Conservation (phyloP, 352 stramenopile species). For the Phytopythium litorale region DNA sequence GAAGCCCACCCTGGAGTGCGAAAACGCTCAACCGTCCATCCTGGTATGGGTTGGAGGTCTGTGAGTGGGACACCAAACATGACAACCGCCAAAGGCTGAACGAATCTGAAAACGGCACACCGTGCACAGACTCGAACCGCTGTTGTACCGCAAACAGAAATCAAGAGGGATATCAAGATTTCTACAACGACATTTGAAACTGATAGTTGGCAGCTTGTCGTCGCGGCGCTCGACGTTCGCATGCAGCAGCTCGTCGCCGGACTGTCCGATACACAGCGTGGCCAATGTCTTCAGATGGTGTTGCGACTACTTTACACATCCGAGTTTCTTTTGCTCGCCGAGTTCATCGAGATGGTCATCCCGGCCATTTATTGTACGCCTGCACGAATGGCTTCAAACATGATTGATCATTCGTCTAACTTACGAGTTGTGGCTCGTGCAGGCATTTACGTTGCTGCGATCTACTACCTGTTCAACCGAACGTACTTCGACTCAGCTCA, state of each 20-base stretch:
- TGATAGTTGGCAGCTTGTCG: background rate
- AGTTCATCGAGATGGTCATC: slow-evolving; percentile 22
- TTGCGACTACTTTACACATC: slow-evolving; percentile 17
- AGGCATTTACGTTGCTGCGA: background rate
- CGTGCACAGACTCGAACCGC: background rate
- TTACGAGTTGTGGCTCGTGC: background rate
- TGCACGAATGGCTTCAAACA: too few species aligned
- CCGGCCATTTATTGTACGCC: slow-evolving; percentile 16
- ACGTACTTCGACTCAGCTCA: slow-evolving; percentile 16
- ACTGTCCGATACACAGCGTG: slow-evolving; percentile 5
- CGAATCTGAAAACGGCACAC: too few species aligned
- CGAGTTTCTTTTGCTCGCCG: slow-evolving; percentile 19
- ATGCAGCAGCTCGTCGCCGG: background rate
- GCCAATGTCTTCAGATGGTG: slow-evolving; percentile 10
- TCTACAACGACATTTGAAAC: background rate
- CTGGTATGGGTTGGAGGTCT: background rate
- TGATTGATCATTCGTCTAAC: background rate
- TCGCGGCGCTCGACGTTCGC: background rate
- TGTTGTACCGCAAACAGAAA: background rate
- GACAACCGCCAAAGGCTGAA: background rate
- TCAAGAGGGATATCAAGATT: background rate
- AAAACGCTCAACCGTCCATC: background rate
- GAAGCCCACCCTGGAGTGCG: background rate
- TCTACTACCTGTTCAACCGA: slow-evolving; percentile 18
- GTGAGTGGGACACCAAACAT: background rate